phyloP scores from a whole-genome alignment of 2,329 filamentous ascomycete genomes.

The Ploettnerulaceae sp. region DNA sequence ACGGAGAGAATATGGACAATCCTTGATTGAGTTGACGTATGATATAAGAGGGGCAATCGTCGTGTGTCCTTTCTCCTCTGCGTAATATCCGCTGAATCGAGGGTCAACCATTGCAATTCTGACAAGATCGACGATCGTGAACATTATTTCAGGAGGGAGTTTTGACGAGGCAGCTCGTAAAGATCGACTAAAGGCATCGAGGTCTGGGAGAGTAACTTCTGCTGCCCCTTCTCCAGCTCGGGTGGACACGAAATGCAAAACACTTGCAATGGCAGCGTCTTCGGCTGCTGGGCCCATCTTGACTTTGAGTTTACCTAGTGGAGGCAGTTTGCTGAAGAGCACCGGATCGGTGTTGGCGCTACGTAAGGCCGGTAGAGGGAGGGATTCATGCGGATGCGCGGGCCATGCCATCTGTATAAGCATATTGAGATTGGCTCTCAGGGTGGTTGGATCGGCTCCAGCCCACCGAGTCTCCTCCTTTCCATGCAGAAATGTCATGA shows the following conservation, averaged over 20 bases:
- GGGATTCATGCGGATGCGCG: slow-evolving; percentile 66
- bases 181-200: slow-evolving; percentile 59
- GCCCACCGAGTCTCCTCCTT: slow-evolving; percentile 74
- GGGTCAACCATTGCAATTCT: slow-evolving; percentile 72
- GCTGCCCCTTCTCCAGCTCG: slow-evolving; percentile 54
- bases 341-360: slow-evolving; percentile 55
- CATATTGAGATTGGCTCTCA: slow-evolving; percentile 68
- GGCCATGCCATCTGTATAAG: slow-evolving; percentile 72
- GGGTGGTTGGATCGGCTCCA: slow-evolving; percentile 63
- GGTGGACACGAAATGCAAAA: slow-evolving; percentile 67
- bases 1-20: slow-evolving; percentile 74
- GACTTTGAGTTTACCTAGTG: slow-evolving; percentile 71
- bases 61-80: slow-evolving; percentile 63
- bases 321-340: slow-evolving; percentile 74
- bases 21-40: slow-evolving; percentile 50
- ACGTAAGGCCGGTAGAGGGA: slow-evolving; percentile 67
- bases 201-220: slow-evolving; percentile 65
- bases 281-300: slow-evolving; percentile 68
- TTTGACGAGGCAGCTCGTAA: slow-evolving; percentile 50
- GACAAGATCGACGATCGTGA: slow-evolving; percentile 81
- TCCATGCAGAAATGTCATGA: slow-evolving; percentile 77
- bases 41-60: slow-evolving; percentile 60
- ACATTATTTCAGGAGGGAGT: slow-evolving; percentile 62
- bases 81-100: slow-evolving; percentile 75
- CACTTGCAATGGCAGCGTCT: slow-evolving; percentile 53